phyloP scores from a whole-genome alignment of 176 grass and related monocot species.

The Phyllostachys edulis region DNA sequence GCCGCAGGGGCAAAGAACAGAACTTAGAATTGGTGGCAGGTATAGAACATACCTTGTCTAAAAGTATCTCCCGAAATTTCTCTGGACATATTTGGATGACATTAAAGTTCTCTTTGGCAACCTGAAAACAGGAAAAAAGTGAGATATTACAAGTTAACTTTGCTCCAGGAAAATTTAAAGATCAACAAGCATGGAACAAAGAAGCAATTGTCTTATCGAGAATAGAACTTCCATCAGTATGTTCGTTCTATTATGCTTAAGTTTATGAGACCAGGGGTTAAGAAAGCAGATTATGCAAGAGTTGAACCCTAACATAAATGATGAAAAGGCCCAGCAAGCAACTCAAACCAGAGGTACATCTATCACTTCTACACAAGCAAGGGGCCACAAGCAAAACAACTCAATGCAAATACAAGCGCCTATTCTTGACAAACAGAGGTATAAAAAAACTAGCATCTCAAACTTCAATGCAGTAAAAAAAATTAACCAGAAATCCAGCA shows the following conservation, averaged over 20 bases:
- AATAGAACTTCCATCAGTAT: background rate
- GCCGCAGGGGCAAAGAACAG: background rate
- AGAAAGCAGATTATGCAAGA: background rate
- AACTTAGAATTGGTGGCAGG: background rate
- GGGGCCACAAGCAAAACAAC: background rate
- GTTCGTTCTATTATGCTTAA: background rate
- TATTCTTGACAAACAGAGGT: background rate
- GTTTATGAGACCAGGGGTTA: background rate
- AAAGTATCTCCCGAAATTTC: conserved; percentile 80
- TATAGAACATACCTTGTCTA: conserved; percentile 77
- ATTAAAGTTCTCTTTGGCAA: conserved; percentile 59
- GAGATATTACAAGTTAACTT: background rate
- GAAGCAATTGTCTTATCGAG: background rate
- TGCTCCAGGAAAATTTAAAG: background rate
- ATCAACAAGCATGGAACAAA: conserved; percentile 5
- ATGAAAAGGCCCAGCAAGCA: conserved; percentile 7
- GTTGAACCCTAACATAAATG: background rate
- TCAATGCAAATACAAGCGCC: background rate
- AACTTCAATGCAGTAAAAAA: background rate
- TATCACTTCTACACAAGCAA: background rate
- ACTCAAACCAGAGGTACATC: background rate
- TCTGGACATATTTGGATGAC: conserved; percentile 54
- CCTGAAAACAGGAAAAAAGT: conserved; percentile 39
- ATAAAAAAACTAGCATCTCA: background rate
- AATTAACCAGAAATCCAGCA: background rate